Percentiles rank a stretch among this genome's conserved stretches.
Conservation (phyloP, 345 rosid species). For the Ailanthus altissimus region DNA sequence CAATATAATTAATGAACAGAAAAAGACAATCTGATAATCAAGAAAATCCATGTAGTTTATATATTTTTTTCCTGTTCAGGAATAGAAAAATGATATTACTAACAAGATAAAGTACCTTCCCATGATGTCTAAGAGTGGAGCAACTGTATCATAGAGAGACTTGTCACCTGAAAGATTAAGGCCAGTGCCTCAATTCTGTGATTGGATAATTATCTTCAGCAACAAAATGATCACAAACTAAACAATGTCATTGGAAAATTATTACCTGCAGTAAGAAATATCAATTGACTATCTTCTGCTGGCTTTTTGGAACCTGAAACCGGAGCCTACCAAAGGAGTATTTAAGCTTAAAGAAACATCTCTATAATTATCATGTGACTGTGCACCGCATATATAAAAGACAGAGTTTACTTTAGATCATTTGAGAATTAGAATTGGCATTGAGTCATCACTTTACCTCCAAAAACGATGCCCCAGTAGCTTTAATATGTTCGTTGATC, state of each 20-base stretch:
- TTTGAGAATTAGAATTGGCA: background rate
- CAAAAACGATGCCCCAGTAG: constrained; percentile 73
- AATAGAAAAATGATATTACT: background rate
- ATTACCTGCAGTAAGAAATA: constrained; percentile 88
- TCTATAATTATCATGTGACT: background rate
- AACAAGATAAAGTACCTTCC: constrained; percentile 57
- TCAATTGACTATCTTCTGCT: constrained; percentile 84
- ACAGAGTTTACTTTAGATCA: background rate
- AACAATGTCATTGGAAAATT: background rate
- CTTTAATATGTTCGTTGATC: constrained; percentile 59
- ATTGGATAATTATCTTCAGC: background rate
- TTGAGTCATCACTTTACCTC: constrained; percentile 50
- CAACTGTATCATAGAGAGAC: constrained; percentile 57
- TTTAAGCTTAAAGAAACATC: constrained; percentile 4
- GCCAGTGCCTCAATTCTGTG: constrained; percentile 25
- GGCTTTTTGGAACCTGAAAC: constrained; percentile 97
- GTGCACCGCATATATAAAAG: background rate
- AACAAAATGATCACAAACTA: background rate
- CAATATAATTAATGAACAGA: constrained; percentile 5
- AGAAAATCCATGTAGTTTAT: background rate
- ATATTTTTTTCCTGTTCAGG: background rate
- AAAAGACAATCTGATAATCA: background rate
- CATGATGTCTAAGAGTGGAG: constrained; percentile 80
- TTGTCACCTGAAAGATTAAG: constrained; percentile 71
- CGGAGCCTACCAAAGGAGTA: constrained; percentile 62